Base-by-base conservation (phyloP, 2,329 filamentous ascomycete species). In the Ilyonectria robusta region DNA sequence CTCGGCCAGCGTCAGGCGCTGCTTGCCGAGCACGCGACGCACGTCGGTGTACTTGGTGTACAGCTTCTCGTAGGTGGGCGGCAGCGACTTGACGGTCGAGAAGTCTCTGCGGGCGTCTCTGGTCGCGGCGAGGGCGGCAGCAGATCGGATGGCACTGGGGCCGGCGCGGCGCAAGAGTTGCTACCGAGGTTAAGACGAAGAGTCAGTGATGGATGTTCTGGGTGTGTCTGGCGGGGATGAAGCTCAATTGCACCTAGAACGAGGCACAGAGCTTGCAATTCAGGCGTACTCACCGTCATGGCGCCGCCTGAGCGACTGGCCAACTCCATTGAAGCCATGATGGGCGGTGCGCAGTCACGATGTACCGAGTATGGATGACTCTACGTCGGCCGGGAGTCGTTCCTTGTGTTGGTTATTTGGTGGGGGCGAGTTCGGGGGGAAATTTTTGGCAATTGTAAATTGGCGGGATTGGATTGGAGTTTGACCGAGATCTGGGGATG, bases 1-100 rank as follows among this genome's bases (percentile, higher is more conserved):
- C 84, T 99, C 96, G 70, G 96, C 94, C 64, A 99, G 89, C 2
- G 95, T 98, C 66, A 99, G 89, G 62, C 86, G 84, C 72, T 85
- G 84, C 65, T 82, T 75, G 55, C 92, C 92, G 37, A 98, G 87
- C 10, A 97, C 89, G 60, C 88, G 87, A 59, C 88, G 87, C 35
- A 97, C 95, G 78, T 94, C 86, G 70, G 89, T 86, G 70, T 97
- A 92, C 75, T 92, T 93, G 77, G 87, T 88, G 78, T 95, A 87
- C 58, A 97, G 92, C 81, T 92, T 94, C 74, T 92, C 87, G 82
- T 98, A 98, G 31, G 93, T 93, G 53, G 94, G 93, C 19, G 87
- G 84, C 47, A 88, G 83, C 13, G 81, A 77, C 61, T 80, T 78
- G 66, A 78, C 79, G 55, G 79, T 81, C 51, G 83, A 85, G 68